These are phyloP conservation scores for Pythium oligandrum DNA, from an alignment of 352 stramenopile species.

Conservation along the genomic window DNA sequence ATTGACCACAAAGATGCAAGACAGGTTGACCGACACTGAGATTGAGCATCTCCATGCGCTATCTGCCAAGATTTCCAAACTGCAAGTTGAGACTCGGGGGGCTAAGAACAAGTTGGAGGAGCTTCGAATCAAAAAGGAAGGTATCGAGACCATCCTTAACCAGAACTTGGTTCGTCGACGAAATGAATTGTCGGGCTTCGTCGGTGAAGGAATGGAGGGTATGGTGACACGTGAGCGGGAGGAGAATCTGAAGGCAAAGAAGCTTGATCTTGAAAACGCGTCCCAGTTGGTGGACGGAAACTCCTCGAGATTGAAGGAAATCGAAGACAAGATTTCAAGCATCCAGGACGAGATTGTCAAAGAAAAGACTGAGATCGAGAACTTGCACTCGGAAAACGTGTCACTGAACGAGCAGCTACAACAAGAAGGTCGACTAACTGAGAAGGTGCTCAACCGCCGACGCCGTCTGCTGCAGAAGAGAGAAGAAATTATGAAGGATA, in stretches of 20 bases:
- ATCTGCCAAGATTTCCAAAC: slow-evolving; percentile 55
- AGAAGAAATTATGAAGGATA: slow-evolving; percentile 94
- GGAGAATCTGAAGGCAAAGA: slow-evolving; percentile 81
- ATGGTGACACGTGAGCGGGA: slow-evolving; percentile 57
- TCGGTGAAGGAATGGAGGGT: slow-evolving; percentile 60
- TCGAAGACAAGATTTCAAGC: slow-evolving; percentile 51
- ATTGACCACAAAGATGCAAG: slow-evolving; percentile 71
- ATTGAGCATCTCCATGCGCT: slow-evolving; percentile 48
- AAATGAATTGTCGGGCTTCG: slow-evolving; percentile 51
- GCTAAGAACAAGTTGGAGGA: slow-evolving; percentile 84
- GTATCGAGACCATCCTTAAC: slow-evolving; percentile 86
- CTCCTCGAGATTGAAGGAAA: slow-evolving; percentile 43
- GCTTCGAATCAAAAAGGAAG: slow-evolving; percentile 82
- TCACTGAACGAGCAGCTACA: slow-evolving; percentile 81
- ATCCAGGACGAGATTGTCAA: slow-evolving; percentile 48
- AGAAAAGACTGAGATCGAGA: slow-evolving; percentile 42
- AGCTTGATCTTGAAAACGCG: slow-evolving; percentile 87
- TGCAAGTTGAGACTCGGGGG: slow-evolving; percentile 87
- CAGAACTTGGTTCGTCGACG: slow-evolving; percentile 91
- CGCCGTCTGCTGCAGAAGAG: slow-evolving; percentile 82
- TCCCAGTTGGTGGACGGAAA: slow-evolving; percentile 66
- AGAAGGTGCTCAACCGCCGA: slow-evolving; percentile 82
- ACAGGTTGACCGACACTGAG: slow-evolving; percentile 55
- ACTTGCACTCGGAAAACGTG: slow-evolving; percentile 51
- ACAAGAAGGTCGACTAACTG: slow-evolving; percentile 66